Evolutionary conservation across 2,329 filamentous ascomycete species (phyloP).

Genomic region (Pseudopithomyces maydicus): DNA sequence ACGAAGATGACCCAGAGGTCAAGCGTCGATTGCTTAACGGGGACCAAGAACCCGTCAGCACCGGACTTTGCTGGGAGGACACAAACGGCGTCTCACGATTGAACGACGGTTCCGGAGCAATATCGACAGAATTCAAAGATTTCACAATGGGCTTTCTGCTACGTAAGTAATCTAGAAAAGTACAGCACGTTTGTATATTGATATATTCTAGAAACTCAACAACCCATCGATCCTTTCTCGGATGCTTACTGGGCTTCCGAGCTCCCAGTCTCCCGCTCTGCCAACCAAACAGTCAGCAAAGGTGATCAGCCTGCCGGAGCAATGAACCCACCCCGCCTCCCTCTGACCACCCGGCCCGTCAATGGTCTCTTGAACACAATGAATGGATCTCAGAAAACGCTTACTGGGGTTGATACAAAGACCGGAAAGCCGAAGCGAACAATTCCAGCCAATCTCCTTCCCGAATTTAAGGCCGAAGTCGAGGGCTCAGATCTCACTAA

Average conservation of each 20-base stretch:
- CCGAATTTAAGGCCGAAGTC: slow-evolving; percentile 73
- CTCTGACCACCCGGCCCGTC: slow-evolving; percentile 46
- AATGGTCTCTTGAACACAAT: slow-evolving; percentile 41
- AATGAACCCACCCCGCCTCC: slow-evolving; percentile 50
- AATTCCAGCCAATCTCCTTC: slow-evolving; percentile 65
- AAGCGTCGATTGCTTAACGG: slow-evolving; percentile 65
- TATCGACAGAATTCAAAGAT: slow-evolving; percentile 57
- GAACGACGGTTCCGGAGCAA: slow-evolving; percentile 52
- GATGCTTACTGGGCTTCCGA: slow-evolving; percentile 72
- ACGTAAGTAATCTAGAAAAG: slow-evolving; percentile 54
- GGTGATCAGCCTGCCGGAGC: slow-evolving; percentile 21
- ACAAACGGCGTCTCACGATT: slow-evolving; percentile 45
- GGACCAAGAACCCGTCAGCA: slow-evolving; percentile 76
- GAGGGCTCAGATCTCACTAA: slow-evolving; percentile 74
- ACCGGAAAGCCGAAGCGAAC: slow-evolving; percentile 49
- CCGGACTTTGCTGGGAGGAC: slow-evolving; percentile 84
- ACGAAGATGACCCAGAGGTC: slow-evolving; percentile 68
- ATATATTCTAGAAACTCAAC: slow-evolving; percentile 45
- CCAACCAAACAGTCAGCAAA: slow-evolving; percentile 17
- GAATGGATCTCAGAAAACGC: slow-evolving; percentile 23
- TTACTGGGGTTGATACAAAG: slow-evolving; percentile 29
- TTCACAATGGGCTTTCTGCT: slow-evolving; percentile 78
- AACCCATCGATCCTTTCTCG: slow-evolving; percentile 83
- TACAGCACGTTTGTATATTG: slow-evolving; percentile 8
- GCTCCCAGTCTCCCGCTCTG: slow-evolving; percentile 18